Evolutionary conservation across 257 asterid species (phyloP), one percentile per base, ranked within the genome.

Genomic region (Forsythia viridissima): DNA sequence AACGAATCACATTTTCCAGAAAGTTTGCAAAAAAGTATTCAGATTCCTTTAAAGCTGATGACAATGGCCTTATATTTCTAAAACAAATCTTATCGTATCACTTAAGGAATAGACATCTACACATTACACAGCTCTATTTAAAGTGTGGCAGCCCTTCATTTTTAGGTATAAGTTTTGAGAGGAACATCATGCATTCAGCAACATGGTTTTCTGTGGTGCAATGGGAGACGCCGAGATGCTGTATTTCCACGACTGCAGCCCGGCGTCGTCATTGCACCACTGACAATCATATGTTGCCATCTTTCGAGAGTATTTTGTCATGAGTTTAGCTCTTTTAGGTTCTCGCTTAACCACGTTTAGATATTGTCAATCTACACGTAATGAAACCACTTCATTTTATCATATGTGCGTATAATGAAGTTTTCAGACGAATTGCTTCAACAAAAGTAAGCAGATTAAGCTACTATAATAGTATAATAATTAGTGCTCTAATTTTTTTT

Each of bases 261-360:
- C 82, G 83, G 84, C 81, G 83, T 85, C 81, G 82, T 77, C 86
- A 85, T 85, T 85, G 88, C 86, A 85, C 88, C 86, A 85, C 86
- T 41, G 55, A 82, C 78, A 73, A 38, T 78, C 81, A 81, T 84
- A 70, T 75, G 84, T 80, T 83, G 84, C 75, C 72, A 12, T 44
- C 3, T 41, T 76, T 66, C 0, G 2, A 44, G 65, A 13, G 40
- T 8, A 42, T 43, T 8, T 63, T 63, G 40, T 63, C 18, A 21
- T 8, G 39, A 24, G 15, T 18, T 30, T 63, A 1, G 36, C 38
- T 21, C 4, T 61, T 20, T 61, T 61, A 20, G 16, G 38, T 38
- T 21, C 4, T 9, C 20, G 65, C 24, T 18, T 18, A 52, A 5
- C 6, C 5, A 20, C 9, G 6, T 6, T 57, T 8, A 0, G 0